Percentiles rank a stretch among this genome's conserved stretches.
phyloP scores from a whole-genome alignment of 163 green algal species.

The Chloromonas sp. region DNA sequence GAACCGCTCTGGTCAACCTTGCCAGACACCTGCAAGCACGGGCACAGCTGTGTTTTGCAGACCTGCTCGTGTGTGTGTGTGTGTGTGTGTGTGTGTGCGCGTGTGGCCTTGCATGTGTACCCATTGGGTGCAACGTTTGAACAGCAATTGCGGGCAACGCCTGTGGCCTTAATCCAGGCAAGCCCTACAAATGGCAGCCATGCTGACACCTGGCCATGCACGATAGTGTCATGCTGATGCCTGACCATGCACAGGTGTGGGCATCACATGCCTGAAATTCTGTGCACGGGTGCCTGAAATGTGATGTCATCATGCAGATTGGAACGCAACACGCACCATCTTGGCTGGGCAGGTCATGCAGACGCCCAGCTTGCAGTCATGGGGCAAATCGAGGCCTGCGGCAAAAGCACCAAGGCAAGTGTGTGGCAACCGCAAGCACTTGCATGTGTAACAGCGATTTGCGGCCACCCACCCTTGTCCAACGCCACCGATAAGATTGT shows the following conservation, averaged over 20 bases:
- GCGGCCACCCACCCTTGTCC: slow-evolving; percentile 40
- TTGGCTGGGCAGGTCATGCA: slow-evolving; percentile 64
- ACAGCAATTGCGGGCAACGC: background rate
- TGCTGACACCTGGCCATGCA: too few species aligned
- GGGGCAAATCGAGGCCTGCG: slow-evolving; percentile 61
- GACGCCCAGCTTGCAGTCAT: slow-evolving; percentile 92
- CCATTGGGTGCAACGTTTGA: background rate
- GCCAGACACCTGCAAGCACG: background rate
- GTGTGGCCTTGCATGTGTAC: background rate
- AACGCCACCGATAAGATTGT: slow-evolving; percentile 63
- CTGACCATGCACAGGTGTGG: too few species aligned
- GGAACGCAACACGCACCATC: slow-evolving; percentile 40
- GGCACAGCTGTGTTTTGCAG: too few species aligned
- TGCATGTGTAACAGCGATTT: background rate
- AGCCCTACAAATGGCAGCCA: too few species aligned
- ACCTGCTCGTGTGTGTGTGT: background rate
- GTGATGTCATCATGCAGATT: background rate
- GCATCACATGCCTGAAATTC: too few species aligned
- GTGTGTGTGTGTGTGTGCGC: background rate
- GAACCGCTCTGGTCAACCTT: background rate
- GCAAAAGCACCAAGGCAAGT: background rate
- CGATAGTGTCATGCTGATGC: too few species aligned
- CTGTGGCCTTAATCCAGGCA: too few species aligned
- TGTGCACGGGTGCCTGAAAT: too few species aligned
- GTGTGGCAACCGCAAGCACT: background rate